Conservation (phyloP, 176 grass and related monocot genomes). For the Oryza glumipatula region DNA sequence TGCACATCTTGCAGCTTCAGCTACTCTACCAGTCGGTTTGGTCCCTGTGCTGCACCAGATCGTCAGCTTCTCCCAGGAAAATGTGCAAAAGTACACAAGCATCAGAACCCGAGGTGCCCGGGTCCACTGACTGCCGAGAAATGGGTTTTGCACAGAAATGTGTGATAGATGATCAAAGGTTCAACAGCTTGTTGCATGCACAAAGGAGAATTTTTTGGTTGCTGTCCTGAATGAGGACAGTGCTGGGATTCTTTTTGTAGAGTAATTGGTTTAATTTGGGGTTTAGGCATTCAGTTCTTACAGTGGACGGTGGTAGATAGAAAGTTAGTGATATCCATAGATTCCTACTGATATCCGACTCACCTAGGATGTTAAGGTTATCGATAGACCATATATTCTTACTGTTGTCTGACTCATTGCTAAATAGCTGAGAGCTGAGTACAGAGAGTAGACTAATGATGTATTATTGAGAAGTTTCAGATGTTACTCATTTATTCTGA, state of each 20-base stretch:
- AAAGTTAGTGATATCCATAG: not conserved
- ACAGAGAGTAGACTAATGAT: not conserved
- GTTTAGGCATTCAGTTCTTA: slow-evolving; percentile 36
- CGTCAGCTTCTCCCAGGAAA: slow-evolving; percentile 47
- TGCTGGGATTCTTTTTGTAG: slow-evolving; percentile 31
- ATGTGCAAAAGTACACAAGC: slow-evolving; percentile 47
- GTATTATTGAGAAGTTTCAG: slow-evolving; percentile 2
- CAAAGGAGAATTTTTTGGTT: not conserved
- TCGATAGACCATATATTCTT: not conserved
- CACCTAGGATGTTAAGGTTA: not conserved
- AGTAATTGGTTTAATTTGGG: slow-evolving; percentile 27
- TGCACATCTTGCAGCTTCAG: slow-evolving; percentile 52
- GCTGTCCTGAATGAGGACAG: not conserved
- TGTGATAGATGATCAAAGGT: not conserved
- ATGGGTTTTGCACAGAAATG: not conserved
- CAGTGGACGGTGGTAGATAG: not conserved
- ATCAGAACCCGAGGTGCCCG: slow-evolving; percentile 51
- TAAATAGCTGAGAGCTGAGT: not conserved
- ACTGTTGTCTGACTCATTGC: not conserved
- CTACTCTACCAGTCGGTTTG: slow-evolving; percentile 60
- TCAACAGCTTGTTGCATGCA: not conserved
- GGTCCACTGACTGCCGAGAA: not conserved
- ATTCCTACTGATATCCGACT: not conserved
- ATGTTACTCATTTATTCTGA: slow-evolving; percentile 22
- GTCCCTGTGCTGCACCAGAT: slow-evolving; percentile 66